Percentiles rank a stretch among this genome's conserved stretches.
Evolutionary conservation across 352 stramenopile species (phyloP).

Genomic region (Phytophthora hybrid): DNA sequence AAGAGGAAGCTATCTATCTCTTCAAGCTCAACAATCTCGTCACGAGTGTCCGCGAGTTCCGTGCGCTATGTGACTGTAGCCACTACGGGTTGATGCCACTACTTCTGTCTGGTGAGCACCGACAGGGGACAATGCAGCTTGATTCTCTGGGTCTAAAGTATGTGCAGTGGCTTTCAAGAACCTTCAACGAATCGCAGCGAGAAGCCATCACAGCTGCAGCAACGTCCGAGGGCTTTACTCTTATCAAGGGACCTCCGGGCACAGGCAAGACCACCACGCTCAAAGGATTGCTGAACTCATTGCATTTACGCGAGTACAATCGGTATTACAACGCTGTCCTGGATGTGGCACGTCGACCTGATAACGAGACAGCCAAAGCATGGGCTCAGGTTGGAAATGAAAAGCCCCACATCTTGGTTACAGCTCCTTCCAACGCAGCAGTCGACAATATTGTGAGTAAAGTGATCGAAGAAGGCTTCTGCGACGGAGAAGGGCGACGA

Average conservation of each 20-base stretch:
- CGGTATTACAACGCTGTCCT: constrained; percentile 92
- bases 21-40: constrained; percentile 92
- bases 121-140: constrained; percentile 77
- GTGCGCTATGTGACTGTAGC: constrained; percentile 85
- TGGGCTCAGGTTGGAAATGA: constrained; percentile 88
- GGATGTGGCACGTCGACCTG: constrained; percentile 79
- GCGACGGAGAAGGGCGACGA: constrained; percentile 92
- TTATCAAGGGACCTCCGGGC: constrained; percentile 92
- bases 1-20: constrained; percentile 62
- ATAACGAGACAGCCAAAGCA: constrained; percentile 83
- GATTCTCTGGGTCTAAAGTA: constrained; percentile 86
- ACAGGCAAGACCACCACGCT: constrained; percentile 95
- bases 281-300: constrained; percentile 91
- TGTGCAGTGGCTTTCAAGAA: constrained; percentile 77
- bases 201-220: constrained; percentile 90
- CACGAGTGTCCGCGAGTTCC: constrained; percentile 90
- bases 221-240: constrained; percentile 90
- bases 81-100: constrained; percentile 80
- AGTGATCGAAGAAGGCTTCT: constrained; percentile 96
- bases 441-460: constrained; percentile 98
- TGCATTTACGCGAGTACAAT: constrained; percentile 94
- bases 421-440: constrained; percentile 95
- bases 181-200: constrained; percentile 92
- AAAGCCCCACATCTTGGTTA: constrained; percentile 94
- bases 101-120: constrained; percentile 77